Base-by-base conservation (phyloP, 495 filamentous ascomycete species). In the Clohesyomyces aquaticus region DNA sequence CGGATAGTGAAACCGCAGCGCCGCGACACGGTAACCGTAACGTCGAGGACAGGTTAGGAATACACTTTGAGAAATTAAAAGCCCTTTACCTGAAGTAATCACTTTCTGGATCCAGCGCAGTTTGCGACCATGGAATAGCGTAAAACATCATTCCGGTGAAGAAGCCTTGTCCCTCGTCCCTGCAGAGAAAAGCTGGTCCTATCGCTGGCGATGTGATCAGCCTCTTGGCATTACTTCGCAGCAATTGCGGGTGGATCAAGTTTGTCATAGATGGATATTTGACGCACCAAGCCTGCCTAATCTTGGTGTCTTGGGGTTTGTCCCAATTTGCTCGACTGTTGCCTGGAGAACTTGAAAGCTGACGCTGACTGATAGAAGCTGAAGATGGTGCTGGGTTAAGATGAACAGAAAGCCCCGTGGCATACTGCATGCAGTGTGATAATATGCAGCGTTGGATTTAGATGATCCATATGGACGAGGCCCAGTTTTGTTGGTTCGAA, bases 141-240 rank as follows among this genome's bases (percentile, higher is more conserved):
- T 22, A 4, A 57, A 6, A 57, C 48, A 52, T 18, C 55, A 16
- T 8, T 51, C 57, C 57, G 47, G 57, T 60, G 57, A 60, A 52
- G 29, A 18, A 8, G 6, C 16, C 56, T 49, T 59, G 56, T 42
- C 56, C 49, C 28, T 29, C 50, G 56, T 43, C 46, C 49, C n/a
- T n/a, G n/a, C n/a, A n/a, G n/a, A n/a, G n/a, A n/a, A n/a, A n/a
- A n/a, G n/a, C n/a, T n/a, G n/a, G n/a, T n/a, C n/a, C n/a, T n/a
- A n/a, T n/a, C n/a, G n/a, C n/a, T n/a, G n/a, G n/a, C n/a, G n/a
- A n/a, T n/a, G n/a, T n/a, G 47, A 32, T 50, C 27, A 59, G 22
- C 4, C 16, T 19, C 19, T 18, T 45, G n/a, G n/a, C n/a, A n/a
- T n/a, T n/a, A n/a, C n/a, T n/a, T n/a, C n/a, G n/a, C n/a, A n/a